Base-by-base conservation (phyloP, 495 filamentous ascomycete species). In the Mytilinidion resinicola region DNA sequence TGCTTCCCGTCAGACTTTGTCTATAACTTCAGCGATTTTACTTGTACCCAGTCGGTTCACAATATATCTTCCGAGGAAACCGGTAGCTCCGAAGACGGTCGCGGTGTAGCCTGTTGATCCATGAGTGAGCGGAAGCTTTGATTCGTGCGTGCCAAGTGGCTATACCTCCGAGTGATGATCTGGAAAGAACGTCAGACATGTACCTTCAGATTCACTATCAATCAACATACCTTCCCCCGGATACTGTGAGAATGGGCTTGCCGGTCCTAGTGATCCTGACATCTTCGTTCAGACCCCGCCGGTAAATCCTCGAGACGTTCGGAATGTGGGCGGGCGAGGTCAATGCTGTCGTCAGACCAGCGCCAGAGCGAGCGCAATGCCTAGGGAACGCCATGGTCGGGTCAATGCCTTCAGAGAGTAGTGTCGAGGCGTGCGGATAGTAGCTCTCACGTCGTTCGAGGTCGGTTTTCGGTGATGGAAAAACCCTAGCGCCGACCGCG, bases 1-100 rank as follows among this genome's bases (percentile, higher is more conserved):
- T 96, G 65, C 67, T 39, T 21, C 48, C 17, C 20, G 35, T 65
- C 51, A 65, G 59, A 47, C 14, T 14, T 41, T 19, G 35, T 46
- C n/a, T 25, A 20, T 21, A 36, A 17, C 15, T 35, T 12, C 30
- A 25, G 15, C n/a, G 17, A 55, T 37, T 3, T 37, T 2, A 10
- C 6, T 36, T 80, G 62, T 81, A 95, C 93, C 93, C 68, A 99
- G 84, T 67, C 87, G 82, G 75, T 95, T 95, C 67, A 97, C 93
- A 73, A 99, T 95, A 73, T 99, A 99, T 67, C 93, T 86, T 67
- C 93, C 93, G 39, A 99, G 80, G 72, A 95, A 91, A 61, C 93
- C 93, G 42, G 92, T 96, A 61, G 95, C 95, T 74, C 93, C 93
- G 74, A 99, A 99, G 67, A 99, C 91, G 42, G 93, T 99, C 36